Conservation (phyloP, 495 filamentous ascomycete genomes). For the Daldinia concentrica region DNA sequence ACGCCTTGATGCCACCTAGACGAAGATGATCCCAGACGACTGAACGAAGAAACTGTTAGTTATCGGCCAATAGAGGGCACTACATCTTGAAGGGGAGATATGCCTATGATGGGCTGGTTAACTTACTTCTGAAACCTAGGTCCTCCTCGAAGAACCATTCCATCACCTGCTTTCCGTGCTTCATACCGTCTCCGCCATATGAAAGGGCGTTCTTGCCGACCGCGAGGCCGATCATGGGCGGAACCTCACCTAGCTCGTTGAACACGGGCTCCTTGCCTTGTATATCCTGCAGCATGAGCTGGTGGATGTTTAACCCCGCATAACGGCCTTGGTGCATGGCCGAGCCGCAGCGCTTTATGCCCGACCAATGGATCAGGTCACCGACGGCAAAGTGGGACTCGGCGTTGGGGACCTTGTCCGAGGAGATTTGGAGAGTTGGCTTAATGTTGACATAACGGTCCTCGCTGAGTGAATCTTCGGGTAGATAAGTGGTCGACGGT, state of each 20-base stretch:
- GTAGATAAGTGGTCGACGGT: conserved; percentile 66
- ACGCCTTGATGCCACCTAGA: conserved; percentile 51
- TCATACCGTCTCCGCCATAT: conserved; percentile 63
- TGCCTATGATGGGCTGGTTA: background rate
- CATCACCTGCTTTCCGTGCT: conserved; percentile 66
- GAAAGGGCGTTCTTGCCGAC: conserved; percentile 71
- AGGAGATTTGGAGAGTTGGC: conserved; percentile 57
- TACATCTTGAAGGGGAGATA: too few relatives aligned
- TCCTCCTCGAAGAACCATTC: conserved; percentile 71
- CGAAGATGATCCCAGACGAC: conserved; percentile 67
- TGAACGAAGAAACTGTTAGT: conserved; percentile 24
- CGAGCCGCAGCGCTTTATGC: conserved; percentile 75
- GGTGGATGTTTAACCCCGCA: conserved; percentile 68
- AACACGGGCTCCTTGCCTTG: conserved; percentile 53
- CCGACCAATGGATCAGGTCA: conserved; percentile 67
- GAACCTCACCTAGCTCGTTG: conserved; percentile 58
- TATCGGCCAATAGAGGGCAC: too few relatives aligned
- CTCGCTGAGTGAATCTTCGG: conserved; percentile 55
- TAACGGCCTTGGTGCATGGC: conserved; percentile 73
- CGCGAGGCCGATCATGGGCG: conserved; percentile 72
- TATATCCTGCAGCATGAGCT: conserved; percentile 58
- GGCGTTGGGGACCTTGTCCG: conserved; percentile 57
- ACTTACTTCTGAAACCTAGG: conserved; percentile 67
- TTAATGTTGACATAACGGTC: conserved; percentile 67
- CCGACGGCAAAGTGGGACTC: conserved; percentile 67